Evolutionary conservation across 805 yeast genomes (phyloP), one percentile per base, ranked within the genome.

Genomic region (Ogataea siamensis): DNA sequence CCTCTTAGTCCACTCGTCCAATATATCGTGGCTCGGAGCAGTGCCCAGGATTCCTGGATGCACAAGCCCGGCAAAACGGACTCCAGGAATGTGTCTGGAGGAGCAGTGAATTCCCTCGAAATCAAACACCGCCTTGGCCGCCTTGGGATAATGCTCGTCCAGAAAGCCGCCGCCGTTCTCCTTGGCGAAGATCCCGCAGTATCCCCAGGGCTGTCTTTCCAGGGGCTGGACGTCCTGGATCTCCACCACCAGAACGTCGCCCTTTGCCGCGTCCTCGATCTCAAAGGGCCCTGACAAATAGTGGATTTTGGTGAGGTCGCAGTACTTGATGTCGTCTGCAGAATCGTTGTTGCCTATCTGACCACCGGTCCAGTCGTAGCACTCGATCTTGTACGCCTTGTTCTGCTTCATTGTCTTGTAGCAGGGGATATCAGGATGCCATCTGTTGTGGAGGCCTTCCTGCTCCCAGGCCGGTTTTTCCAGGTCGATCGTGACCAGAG

Each of bases 281-380:
- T 64, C 57, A 45, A 71, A 64, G 6, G 77, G 78, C 5, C 78
- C 78, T 6, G 76, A 68, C 10, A 72, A 52, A 46, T 71, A 71
- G 46, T 72, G 77, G 42, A 72, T 69, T 39, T 61, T 54, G 5
- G 71, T 61, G 17, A 72, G 57, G 50, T 73, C 76, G 33, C 65
- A 68, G 43, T 67, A 42, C 41, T 58, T 64, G 45, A 73, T 59
- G 48, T 73, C 78, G 50, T 72, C 75, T 17, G 77, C 76, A 24
- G 56, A 49, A 43, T 72, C 76, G 47, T 62, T 62, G 53, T 72
- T 71, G 9, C 58, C 58, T 34, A 72, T 62, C 52, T 72, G 78
- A 37, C 72, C 72, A 9, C 78, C 78, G 6, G 77, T 73, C 78
- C 78, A 73, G 45, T 73, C 78, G 32, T 72, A 60, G 45, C 78